A percentile compares a stretch with the other conserved stretches of the same genome.
phyloP scores from a whole-genome alignment of 2,329 filamentous ascomycete genomes.

The Blastomyces gilchristii region DNA sequence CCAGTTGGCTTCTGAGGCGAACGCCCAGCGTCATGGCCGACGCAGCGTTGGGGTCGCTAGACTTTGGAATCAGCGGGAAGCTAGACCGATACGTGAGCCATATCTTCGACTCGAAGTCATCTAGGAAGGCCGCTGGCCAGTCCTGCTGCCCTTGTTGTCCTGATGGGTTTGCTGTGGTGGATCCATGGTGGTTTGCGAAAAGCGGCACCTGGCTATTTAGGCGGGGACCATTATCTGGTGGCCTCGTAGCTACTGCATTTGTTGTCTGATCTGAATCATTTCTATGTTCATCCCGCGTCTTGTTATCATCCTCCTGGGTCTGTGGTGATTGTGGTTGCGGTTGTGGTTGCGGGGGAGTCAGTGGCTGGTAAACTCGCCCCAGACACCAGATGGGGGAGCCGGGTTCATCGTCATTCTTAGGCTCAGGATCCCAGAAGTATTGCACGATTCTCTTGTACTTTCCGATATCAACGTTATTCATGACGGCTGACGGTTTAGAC shows the following conservation, averaged over 20 bases:
- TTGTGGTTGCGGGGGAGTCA: constrained; percentile 8
- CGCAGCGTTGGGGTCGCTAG: constrained; percentile 59
- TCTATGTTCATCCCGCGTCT: background rate
- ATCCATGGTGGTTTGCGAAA: background rate
- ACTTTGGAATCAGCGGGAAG: constrained; percentile 73
- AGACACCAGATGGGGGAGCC: constrained; percentile 77
- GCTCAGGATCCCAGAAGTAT: constrained; percentile 86
- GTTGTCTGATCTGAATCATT: background rate
- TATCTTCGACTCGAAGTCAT: constrained; percentile 84
- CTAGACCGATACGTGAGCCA: constrained; percentile 95
- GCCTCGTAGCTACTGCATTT: too few relatives aligned
- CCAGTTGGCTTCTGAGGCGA: constrained; percentile 68
- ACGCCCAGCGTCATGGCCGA: constrained; percentile 71
- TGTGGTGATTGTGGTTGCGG: background rate
- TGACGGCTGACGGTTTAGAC: constrained; percentile 22
- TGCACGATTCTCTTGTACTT: constrained; percentile 75
- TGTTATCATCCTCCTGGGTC: background rate
- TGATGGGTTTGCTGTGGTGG: background rate
- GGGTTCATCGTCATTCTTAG: constrained; percentile 61
- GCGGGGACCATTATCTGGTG: background rate
- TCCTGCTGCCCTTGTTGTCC: constrained; percentile 33
- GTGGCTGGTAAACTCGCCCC: constrained; percentile 46
- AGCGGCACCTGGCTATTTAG: background rate
- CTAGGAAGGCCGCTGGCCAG: constrained; percentile 78
- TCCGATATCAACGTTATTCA: constrained; percentile 63